Percentiles rank a stretch among this genome's conserved stretches.
Evolutionary conservation across 163 green algal species (phyloP).

Genomic region (Chlorella variabilis): DNA sequence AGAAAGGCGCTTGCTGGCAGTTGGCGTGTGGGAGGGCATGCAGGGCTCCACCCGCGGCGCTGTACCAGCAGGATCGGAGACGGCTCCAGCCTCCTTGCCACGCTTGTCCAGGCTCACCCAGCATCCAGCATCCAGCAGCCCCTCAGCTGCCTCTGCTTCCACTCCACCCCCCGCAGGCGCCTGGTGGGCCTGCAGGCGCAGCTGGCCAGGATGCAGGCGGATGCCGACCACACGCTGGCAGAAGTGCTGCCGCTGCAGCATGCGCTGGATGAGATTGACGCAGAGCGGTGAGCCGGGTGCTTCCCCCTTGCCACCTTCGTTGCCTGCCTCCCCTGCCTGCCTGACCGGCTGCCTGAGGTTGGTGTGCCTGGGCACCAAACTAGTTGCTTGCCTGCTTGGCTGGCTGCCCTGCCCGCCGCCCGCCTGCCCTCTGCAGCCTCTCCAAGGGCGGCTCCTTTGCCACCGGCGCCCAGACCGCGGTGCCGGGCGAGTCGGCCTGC

Average conservation of each 20-base stretch:
- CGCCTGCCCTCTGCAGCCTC: neutral
- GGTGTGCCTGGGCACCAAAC: too few relatives aligned
- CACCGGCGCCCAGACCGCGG: neutral
- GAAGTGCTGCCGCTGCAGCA: conserved; percentile 29
- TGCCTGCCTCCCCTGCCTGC: neutral
- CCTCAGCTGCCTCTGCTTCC: too few relatives aligned
- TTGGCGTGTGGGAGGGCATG: too few relatives aligned
- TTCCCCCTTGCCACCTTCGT: too few relatives aligned
- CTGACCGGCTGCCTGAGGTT: neutral
- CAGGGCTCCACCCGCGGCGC: too few relatives aligned
- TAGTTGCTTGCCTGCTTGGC: too few relatives aligned
- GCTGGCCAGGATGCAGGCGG: conserved; percentile 27
- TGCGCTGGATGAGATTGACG: conserved; percentile 25
- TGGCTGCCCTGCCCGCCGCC: too few relatives aligned
- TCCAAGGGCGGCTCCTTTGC: conserved; percentile 31
- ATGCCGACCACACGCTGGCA: conserved; percentile 13
- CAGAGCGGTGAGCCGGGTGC: conserved; percentile 11
- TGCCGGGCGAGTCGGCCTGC: neutral
- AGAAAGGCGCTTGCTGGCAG: too few relatives aligned
- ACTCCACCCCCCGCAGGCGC: neutral
- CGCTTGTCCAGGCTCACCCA: too few relatives aligned
- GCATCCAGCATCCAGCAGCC: too few relatives aligned
- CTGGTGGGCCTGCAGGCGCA: conserved; percentile 14
- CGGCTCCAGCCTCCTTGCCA: too few relatives aligned
- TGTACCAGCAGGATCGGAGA: too few relatives aligned